phyloP scores from a whole-genome alignment of 768 basidiomycete genomes.

The Tulasnella sp. region DNA sequence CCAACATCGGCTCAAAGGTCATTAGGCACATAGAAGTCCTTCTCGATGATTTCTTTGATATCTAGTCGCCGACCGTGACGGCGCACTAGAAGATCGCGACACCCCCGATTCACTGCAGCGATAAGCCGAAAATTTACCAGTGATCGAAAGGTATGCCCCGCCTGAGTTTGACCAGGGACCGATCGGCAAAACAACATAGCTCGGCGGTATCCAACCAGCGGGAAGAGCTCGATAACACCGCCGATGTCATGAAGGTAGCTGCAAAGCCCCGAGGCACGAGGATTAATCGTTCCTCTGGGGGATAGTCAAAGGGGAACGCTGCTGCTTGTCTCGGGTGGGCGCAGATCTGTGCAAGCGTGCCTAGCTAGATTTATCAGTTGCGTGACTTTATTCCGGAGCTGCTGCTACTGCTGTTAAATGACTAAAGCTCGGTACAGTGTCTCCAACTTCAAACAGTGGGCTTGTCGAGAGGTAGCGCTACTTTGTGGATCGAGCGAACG shows the following conservation, averaged over 20 bases:
- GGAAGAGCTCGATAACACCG: background rate
- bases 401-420: no score
- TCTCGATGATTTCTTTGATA: no score
- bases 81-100: background rate
- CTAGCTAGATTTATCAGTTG: no score
- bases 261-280: background rate
- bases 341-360: background rate
- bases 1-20: no score
- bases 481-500: no score
- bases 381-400: no score
- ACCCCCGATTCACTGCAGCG: background rate
- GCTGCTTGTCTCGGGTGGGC: background rate
- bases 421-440: no score
- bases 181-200: background rate
- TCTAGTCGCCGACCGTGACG: no score
- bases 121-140: background rate
- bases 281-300: background rate
- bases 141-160: background rate
- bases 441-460: no score
- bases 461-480: no score
- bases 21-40: no score
- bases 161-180: background rate
- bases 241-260: background rate
- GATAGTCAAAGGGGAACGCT: background rate
- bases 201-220: background rate